Base-by-base conservation (phyloP, 805 yeast species). In the Blastobotrys parvus region DNA sequence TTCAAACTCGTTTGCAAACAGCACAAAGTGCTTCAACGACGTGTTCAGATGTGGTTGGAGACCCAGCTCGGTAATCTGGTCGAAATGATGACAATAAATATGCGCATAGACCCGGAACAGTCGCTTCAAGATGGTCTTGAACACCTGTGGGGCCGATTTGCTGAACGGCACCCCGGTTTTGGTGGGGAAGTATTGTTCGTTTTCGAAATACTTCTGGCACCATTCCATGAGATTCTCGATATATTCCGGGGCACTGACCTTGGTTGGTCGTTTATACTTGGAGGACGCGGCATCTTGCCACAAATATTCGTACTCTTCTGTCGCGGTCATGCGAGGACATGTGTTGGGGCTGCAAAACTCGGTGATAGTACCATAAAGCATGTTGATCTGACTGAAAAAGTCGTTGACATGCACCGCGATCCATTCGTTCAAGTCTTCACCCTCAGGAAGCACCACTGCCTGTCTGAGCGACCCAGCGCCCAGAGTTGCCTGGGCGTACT, bases 311-410 rank as follows among this genome's bases (percentile, higher is more conserved):
- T 88, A 90, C 66, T 89, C 97, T 48, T 82, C 92, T 0, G 97
- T 90, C 17, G 99, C 99, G 45, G 85, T 89, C 99, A 92, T 92
- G 45, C 92, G 69, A 2, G 98, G 97, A 61, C 99, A 92, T 2
- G 94, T 75, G n/a, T 68, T 63, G 2, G 97, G 97, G 0, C 97
- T 87, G 62, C 99, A 92, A 58, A 92, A 89, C 64, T 88, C 95
- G 1, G 97, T 90, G 50, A 92, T 84, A 3, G 97, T 79, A 7
- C 97, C 96, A 55, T 92, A 90, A 5, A 90, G 69, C 98, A 90
- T 92, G 64, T 90, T 90, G 52, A 90, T 81, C 61, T 90, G 98
- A 61, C 89, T 89, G 66, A 85, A 90, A 59, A 90, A 92, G 62
- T 90, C 97, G 15, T 89, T 97, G n/a, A 90, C 92, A 60, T 90